Conservation (phyloP, 345 rosid genomes). For the Eucalyptus pumila region DNA sequence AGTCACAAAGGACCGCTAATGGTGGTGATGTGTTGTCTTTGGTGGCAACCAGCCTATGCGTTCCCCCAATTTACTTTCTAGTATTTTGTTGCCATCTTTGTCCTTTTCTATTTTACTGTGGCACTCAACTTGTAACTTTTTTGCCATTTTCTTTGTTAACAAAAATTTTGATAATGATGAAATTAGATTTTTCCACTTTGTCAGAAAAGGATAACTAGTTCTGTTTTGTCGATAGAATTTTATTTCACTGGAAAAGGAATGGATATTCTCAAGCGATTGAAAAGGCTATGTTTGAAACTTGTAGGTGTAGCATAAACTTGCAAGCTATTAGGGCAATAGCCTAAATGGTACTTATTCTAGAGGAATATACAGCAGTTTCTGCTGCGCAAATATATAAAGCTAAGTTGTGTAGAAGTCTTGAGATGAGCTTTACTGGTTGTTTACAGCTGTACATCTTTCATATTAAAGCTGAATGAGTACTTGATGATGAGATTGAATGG, state of each 20-base stretch:
- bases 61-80: neutral
- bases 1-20: neutral
- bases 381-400: neutral
- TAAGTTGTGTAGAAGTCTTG: neutral
- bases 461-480: neutral
- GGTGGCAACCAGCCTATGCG: neutral
- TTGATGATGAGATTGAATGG: neutral
- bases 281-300: neutral
- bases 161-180: neutral
- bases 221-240: neutral
- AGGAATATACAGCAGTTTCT: neutral
- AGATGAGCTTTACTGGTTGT: neutral
- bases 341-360: neutral
- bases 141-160: neutral
- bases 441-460: neutral
- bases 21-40: neutral
- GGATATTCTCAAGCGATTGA: neutral
- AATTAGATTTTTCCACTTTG: neutral
- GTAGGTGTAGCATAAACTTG: neutral
- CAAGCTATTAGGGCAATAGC: neutral
- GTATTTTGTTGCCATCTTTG: neutral
- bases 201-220: neutral
- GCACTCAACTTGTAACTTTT: neutral
- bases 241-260: neutral
- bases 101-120: neutral